Evolutionary conservation across 2,329 filamentous ascomycete species (phyloP), one percentile per base, ranked within the genome.

Genomic region (Pyrenochaeta sp.): DNA sequence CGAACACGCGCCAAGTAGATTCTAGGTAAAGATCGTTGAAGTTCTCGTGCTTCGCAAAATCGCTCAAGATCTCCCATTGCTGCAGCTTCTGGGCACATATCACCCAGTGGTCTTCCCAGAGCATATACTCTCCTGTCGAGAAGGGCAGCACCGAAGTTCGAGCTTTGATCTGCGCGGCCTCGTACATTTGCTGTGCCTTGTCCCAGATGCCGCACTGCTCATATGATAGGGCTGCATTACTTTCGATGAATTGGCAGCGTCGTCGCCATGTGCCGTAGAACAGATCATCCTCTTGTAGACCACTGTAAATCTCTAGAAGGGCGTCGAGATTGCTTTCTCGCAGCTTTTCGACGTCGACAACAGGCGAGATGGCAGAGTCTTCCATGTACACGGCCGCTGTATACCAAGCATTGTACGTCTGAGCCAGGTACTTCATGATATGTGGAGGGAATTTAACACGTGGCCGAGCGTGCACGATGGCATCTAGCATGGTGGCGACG

Each of bases 121-220:
- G 86, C 87, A 96, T 97, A 79, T 99, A 99, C 78, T 99, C 95
- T 32, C 90, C 93, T 69, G 96, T 91, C 0, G 94, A 97, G 77
- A 97, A 98, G 0, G 95, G 94, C 60, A 98, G 88, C n/a, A 94
- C 92, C 50, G 93, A 95, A 0, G 94, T 98, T 46, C 96, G 88
- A 44, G 96, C 95, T 77, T 98, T 99, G 76, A 99, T 92, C 78
- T 99, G 96, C 0, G 96, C 95, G 54, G 90, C 90, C 78, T 99
- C 95, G 77, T 98, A 99, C 81, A 97, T 90, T 72, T 91, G 91
- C 79, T 99, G 96, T 1, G 96, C 93, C 79, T 98, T 98, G 71
- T 99, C 95, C 96, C 95, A 99, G 87, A 98, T 96, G 47, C 95
- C 95, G 69, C 96, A 96, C 75, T 99, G 96, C 80, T 99, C 96